These are phyloP conservation scores for Pyrenula aspistea DNA, from an alignment of 495 filamentous ascomycete species.

Conservation along the genomic window DNA sequence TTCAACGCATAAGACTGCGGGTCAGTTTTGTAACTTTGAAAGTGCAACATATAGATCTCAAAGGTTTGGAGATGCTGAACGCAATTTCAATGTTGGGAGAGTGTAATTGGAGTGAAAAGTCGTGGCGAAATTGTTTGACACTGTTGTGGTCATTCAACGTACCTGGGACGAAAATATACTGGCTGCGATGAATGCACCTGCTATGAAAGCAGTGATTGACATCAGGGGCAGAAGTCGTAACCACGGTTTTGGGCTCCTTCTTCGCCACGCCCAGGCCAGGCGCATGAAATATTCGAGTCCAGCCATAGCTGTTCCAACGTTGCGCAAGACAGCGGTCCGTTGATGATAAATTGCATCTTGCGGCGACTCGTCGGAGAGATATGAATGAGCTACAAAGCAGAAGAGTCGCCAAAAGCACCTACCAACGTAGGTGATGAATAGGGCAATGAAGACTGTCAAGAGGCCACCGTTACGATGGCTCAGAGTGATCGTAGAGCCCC, in stretches of 20 bases:
- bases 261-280: conserved; percentile 15
- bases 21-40: conserved; percentile 13
- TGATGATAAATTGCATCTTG: conserved; percentile 19
- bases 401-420: conserved; percentile 21
- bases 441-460: conserved; percentile 23
- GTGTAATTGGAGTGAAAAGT: not conserved
- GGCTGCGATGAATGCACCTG: conserved; percentile 13
- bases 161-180: conserved; percentile 15
- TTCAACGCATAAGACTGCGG: not conserved
- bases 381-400: conserved; percentile 21
- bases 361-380: conserved; percentile 5
- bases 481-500: conserved; percentile 26
- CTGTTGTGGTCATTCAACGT: not conserved
- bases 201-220: conserved; percentile 14
- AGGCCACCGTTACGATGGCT: conserved; percentile 15
- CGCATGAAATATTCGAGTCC: conserved; percentile 13
- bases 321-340: conserved; percentile 23
- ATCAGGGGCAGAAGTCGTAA: conserved; percentile 15
- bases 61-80: not conserved
- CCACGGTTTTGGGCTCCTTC: conserved; percentile 7
- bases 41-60: conserved; percentile 2
- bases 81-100: not conserved
- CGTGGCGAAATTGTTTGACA: not conserved
- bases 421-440: conserved; percentile 20
- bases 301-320: conserved; percentile 13